Evolutionary conservation across 768 basidiomycete genomes (phyloP).

Genomic region (Boletus rex-veris): DNA sequence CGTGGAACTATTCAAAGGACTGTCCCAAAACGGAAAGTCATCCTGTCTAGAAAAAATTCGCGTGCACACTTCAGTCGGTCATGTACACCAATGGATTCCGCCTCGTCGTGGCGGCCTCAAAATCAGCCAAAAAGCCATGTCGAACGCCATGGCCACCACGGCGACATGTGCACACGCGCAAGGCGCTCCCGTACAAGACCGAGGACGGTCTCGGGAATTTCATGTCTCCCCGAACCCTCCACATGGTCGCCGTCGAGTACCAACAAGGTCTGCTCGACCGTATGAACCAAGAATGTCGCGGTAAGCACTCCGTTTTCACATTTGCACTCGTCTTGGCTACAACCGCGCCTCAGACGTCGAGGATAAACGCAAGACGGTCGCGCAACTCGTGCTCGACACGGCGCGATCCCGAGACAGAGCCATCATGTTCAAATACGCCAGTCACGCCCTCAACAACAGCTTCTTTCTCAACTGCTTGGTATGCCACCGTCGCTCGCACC

Average conservation of each 20-base stretch:
- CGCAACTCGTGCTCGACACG: constrained; percentile 69
- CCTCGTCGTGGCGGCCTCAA: constrained; percentile 19
- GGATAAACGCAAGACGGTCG: constrained; percentile 54
- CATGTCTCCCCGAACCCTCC: constrained; percentile 68
- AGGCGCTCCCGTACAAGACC: constrained; percentile 58
- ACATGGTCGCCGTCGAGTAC: constrained; percentile 74
- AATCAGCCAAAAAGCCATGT: constrained; percentile 1
- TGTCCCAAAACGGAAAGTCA: constrained; percentile 13
- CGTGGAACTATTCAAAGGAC: constrained; percentile 19
- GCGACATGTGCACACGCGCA: constrained; percentile 47
- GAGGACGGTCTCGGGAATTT: constrained; percentile 77
- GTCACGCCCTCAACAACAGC: constrained; percentile 88
- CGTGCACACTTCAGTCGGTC: not conserved
- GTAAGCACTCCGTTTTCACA: constrained; percentile 39
- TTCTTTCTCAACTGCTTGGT: constrained; percentile 91
- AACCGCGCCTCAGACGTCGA: constrained; percentile 44
- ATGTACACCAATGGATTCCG: constrained; percentile 25
- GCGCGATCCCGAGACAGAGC: constrained; percentile 55
- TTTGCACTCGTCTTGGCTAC: not conserved
- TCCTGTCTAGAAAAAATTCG: not conserved
- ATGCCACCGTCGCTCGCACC: constrained; percentile 23
- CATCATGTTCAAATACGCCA: constrained; percentile 87
- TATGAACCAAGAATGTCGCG: constrained; percentile 69
- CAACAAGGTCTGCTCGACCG: constrained; percentile 80
- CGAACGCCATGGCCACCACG: constrained; percentile 23